Percentiles rank a stretch among this genome's conserved stretches.
Conservation (phyloP, 805 yeast genomes). For the Osmozyma mogii region DNA sequence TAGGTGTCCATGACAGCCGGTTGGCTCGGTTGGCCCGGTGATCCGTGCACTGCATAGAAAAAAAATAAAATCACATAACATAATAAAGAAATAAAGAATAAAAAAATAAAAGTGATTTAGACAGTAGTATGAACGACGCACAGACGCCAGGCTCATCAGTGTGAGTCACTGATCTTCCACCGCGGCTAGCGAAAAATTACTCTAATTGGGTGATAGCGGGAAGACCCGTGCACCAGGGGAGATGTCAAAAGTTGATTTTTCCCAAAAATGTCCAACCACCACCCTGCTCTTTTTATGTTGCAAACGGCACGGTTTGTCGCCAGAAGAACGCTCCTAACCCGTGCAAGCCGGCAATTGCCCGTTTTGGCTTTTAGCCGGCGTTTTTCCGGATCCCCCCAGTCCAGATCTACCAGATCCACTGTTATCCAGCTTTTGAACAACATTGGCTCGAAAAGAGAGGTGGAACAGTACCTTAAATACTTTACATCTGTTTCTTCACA, state of each 20-base stretch:
- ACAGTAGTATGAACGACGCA: too few relatives aligned
- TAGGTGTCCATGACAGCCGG: too few relatives aligned
- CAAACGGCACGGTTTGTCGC: neutral
- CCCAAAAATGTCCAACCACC: neutral
- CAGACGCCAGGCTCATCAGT: too few relatives aligned
- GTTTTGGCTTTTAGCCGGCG: neutral
- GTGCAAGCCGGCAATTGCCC: neutral
- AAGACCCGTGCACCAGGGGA: slow-evolving; percentile 7
- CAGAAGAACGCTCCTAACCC: neutral
- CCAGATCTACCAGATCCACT: slow-evolving; percentile 75
- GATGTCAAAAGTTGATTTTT: too few relatives aligned
- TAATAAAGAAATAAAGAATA: too few relatives aligned
- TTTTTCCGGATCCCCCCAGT: slow-evolving; percentile 5
- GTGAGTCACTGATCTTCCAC: slow-evolving; percentile 29
- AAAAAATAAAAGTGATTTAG: too few relatives aligned
- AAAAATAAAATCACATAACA: too few relatives aligned
- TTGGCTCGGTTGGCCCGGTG: too few relatives aligned
- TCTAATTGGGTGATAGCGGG: slow-evolving; percentile 17
- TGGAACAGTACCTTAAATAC: slow-evolving; percentile 93
- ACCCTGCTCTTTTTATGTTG: neutral
- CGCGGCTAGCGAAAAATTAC: slow-evolving; percentile 33
- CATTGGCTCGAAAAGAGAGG: slow-evolving; percentile 96
- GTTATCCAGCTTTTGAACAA: slow-evolving; percentile 92
- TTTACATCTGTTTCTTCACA: slow-evolving; percentile 95
- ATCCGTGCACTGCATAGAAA: too few relatives aligned